Percentiles rank a stretch among this genome's conserved stretches.
These are phyloP conservation scores for Dillenia turbinata DNA, from an alignment of 164 flowering plant genomes.

Conservation along the genomic window DNA sequence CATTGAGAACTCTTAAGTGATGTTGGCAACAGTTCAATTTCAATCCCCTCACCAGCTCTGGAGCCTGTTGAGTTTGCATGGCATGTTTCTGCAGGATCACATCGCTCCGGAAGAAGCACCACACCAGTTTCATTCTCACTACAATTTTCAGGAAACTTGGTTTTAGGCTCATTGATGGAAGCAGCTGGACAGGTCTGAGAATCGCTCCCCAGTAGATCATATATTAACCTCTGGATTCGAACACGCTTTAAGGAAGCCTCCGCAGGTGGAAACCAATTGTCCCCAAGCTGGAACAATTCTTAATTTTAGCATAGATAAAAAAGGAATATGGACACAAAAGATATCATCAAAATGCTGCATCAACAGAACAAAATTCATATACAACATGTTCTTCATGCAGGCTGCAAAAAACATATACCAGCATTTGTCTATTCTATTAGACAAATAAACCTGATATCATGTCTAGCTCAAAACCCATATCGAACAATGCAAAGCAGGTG, in stretches of 20 bases:
- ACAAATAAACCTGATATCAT: too few relatives aligned
- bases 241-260: constrained; percentile 85
- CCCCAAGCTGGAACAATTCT: constrained; percentile 48
- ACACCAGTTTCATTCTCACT: constrained; percentile 26
- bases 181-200: constrained; percentile 22
- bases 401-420: too few relatives aligned
- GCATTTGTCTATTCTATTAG: too few relatives aligned
- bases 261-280: constrained; percentile 77
- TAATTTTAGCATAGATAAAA: too few relatives aligned
- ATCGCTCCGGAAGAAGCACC: constrained; percentile 30
- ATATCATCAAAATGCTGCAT: too few relatives aligned
- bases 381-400: too few relatives aligned
- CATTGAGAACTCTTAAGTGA: constrained; percentile 32
- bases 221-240: constrained; percentile 53
- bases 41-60: constrained; percentile 33
- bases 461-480: too few relatives aligned
- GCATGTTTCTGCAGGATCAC: constrained; percentile 16
- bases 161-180: constrained; percentile 23
- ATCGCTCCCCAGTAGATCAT: constrained; percentile 40
- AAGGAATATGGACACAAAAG: too few relatives aligned
- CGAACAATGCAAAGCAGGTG: too few relatives aligned
- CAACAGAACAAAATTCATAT: too few relatives aligned
- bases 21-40: constrained; percentile 35
- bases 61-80: constrained; percentile 25
- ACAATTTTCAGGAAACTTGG: constrained; percentile 17